Base-by-base conservation (phyloP, 768 basidiomycete genomes). In the Mycena maculata region DNA sequence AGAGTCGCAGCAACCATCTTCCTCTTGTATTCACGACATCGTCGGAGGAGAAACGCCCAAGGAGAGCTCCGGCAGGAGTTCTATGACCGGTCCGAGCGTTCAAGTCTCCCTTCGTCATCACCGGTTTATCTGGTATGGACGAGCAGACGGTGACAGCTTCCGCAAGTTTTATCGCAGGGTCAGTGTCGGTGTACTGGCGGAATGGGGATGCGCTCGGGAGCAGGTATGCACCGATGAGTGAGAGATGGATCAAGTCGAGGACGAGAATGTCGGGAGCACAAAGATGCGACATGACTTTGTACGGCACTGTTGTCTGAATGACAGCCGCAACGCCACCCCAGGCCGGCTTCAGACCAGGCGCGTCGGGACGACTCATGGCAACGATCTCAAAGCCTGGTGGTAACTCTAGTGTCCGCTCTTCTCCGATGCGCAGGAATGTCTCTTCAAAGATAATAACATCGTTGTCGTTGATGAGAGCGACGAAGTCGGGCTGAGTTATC, bases 191-290 rank as follows among this genome's bases (percentile, higher is more conserved):
- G 54, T 55, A 61, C 16, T 48, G 39, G 2, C 3, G 3, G 60
- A 52, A 68, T 11, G 16, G 23, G 13, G 66, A 54, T 1, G 25
- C 60, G 15, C 8, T 16, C 5, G 66, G 66, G 13, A 60, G 66
- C 16, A 68, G 20, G 27, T 68, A 68, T 2, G 55, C 23, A 0
- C 54, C 53, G 8, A 68, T 42, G n/a, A 60, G 20, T n/a, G 54
- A 62, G 11, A 68, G 22, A 18, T 54, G 28, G 30, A 16, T 22
- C 3, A 67, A 31, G 20, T 67, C 47, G 9, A 57, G 45, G 2
- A 49, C 60, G 12, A 68, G 20, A 23, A 68, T 48, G 52, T 68
- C 66, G 7, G 66, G 66, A 1, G 54, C 53, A 25, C 45, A 68
- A 2, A 62, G 39, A 20, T 58, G 42, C 6, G 42, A 5, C 13